phyloP scores from a whole-genome alignment of 2,329 filamentous ascomycete species.

The Penicillium thymicola region DNA sequence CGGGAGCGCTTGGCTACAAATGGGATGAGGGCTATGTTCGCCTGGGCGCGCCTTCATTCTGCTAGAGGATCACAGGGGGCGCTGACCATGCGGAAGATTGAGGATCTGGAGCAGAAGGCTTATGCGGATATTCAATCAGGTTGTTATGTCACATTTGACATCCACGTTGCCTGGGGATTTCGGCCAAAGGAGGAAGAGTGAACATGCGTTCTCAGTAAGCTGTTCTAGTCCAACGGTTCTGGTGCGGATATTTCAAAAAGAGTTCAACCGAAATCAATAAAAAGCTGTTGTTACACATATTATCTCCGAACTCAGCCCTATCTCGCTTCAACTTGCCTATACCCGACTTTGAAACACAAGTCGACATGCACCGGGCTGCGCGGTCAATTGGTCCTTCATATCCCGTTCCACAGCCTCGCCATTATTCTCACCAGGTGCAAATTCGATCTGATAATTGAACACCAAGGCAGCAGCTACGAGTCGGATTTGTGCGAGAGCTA shows the following conservation, averaged over 20 bases:
- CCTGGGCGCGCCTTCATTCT: background rate
- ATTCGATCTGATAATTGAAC: background rate
- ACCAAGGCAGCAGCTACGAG: background rate
- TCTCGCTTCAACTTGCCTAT: background rate
- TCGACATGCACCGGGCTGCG: conserved; percentile 1
- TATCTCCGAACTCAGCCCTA: background rate
- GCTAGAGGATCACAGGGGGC: background rate
- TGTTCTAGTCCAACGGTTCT: background rate
- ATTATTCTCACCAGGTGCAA: background rate
- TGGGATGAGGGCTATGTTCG: conserved; percentile 1
- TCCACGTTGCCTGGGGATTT: conserved; percentile 9
- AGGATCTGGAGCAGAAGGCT: conserved; percentile 1
- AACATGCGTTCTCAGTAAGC: background rate
- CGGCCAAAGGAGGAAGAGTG: background rate
- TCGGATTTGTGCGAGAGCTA: conserved; percentile 4
- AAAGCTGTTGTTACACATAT: background rate
- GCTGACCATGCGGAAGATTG: background rate
- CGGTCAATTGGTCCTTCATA: conserved; percentile 7
- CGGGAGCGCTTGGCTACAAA: background rate
- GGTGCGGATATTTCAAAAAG: background rate
- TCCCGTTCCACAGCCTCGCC: conserved; percentile 3
- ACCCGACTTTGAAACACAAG: background rate
- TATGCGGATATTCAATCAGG: conserved; percentile 10
- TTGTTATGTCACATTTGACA: conserved; percentile 11
- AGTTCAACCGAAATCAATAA: background rate